Conservation (phyloP, 2,329 filamentous ascomycete genomes). For the Talaromyces verruculosus region DNA sequence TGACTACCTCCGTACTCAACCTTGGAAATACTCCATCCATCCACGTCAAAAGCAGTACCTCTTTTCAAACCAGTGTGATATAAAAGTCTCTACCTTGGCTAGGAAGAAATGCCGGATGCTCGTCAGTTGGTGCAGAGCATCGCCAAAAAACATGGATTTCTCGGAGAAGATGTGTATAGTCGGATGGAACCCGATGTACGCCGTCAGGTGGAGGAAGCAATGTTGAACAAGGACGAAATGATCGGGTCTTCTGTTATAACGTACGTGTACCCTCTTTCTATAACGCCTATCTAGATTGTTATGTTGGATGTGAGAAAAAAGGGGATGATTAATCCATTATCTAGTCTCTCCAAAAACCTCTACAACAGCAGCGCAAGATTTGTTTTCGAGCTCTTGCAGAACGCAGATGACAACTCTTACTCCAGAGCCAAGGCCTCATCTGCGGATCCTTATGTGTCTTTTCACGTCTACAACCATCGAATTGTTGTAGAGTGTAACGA, state of each 20-base stretch:
- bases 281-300: background rate
- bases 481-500: background rate
- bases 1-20: too few relatives aligned
- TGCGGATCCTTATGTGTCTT: background rate
- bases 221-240: background rate
- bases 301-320: background rate
- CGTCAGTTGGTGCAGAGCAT: background rate
- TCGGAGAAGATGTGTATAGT: background rate
- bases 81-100: background rate
- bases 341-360: background rate
- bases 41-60: background rate
- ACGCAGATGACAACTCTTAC: background rate
- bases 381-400: background rate
- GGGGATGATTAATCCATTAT: background rate
- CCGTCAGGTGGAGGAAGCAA: background rate
- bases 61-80: background rate
- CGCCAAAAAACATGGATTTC: background rate
- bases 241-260: background rate
- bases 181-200: background rate
- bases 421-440: background rate
- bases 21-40: too few relatives aligned
- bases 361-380: background rate
- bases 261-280: background rate
- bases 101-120: background rate
- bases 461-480: background rate